These are phyloP conservation scores for Hirschioporus abietinus DNA, from an alignment of 768 basidiomycete genomes.

Conservation along the genomic window DNA sequence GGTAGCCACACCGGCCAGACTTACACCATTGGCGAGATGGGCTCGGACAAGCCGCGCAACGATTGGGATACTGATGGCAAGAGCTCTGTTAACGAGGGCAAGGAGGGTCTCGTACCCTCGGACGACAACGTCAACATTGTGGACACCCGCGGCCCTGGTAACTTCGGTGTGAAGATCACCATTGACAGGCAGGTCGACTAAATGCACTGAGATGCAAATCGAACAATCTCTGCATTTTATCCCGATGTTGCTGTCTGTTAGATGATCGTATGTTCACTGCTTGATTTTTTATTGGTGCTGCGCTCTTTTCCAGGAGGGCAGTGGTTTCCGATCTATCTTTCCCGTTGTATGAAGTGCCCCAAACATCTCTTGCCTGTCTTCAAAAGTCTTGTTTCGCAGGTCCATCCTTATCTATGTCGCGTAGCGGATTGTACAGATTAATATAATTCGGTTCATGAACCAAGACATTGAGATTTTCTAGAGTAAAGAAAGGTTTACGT, in stretches of 20 bases:
- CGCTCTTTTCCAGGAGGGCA: too few relatives aligned
- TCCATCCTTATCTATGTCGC: neutral
- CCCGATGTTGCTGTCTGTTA: neutral
- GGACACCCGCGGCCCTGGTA: slow-evolving; percentile 11
- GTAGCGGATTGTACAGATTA: neutral
- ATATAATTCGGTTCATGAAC: neutral
- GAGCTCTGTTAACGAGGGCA: slow-evolving; percentile 34
- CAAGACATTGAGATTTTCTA: neutral
- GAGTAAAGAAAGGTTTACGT: too few relatives aligned
- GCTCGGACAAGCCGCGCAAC: slow-evolving; percentile 23
- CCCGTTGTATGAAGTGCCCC: neutral
- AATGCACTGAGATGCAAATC: neutral
- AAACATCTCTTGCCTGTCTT: neutral
- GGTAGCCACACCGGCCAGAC: slow-evolving; percentile 16
- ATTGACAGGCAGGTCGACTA: slow-evolving; percentile 54
- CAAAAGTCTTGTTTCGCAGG: neutral
- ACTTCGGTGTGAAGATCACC: slow-evolving; percentile 52
- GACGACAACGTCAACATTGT: slow-evolving; percentile 16
- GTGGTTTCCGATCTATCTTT: neutral
- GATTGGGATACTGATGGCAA: slow-evolving; percentile 40
- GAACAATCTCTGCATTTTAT: neutral
- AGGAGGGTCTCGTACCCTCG: slow-evolving; percentile 28
- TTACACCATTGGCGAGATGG: slow-evolving; percentile 28
- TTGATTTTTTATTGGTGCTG: neutral
- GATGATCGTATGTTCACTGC: neutral